Percentiles rank a stretch among this genome's conserved stretches.
phyloP scores from a whole-genome alignment of 1,139 yeast genomes.

The Candida tunisiensis region DNA sequence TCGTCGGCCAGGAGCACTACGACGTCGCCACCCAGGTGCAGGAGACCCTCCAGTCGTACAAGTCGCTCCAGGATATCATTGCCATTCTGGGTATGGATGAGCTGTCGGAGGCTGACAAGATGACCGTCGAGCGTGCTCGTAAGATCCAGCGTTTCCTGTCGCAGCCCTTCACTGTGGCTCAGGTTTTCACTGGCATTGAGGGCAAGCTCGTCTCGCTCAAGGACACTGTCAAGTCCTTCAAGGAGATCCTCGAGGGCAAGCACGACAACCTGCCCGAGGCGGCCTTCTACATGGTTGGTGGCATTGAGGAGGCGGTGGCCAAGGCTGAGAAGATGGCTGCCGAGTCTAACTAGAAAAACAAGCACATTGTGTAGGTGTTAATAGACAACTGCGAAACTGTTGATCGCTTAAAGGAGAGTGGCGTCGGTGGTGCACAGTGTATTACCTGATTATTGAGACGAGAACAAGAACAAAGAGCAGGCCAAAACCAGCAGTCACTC shows the following conservation, averaged over 20 bases:
- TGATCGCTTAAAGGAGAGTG: too few species aligned
- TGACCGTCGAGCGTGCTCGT: constrained; percentile 99
- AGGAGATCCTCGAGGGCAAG: constrained; percentile 95
- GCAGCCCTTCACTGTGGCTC: constrained; percentile 99
- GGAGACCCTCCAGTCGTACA: constrained; percentile 98
- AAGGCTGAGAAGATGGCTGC: constrained; percentile 98
- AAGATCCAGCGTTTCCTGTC: constrained; percentile 99
- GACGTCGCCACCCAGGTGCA: constrained; percentile 88
- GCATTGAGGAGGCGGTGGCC: constrained; percentile 95
- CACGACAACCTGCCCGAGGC: constrained; percentile 97
- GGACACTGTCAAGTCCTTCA: constrained; percentile 90
- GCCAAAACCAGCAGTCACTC: too few species aligned
- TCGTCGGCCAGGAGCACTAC: constrained; percentile 98
- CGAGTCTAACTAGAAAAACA: constrained; percentile 74
- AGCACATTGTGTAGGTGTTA: too few species aligned
- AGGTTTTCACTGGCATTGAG: constrained; percentile 98
- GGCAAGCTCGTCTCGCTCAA: constrained; percentile 95
- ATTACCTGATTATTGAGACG: too few species aligned
- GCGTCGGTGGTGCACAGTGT: too few species aligned
- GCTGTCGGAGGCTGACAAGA: constrained; percentile 95
- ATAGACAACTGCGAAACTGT: too few species aligned
- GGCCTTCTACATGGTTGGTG: constrained; percentile 99
- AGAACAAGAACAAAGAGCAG: too few species aligned
- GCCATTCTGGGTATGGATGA: constrained; percentile 99
- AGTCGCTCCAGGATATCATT: constrained; percentile 98